phyloP scores from a whole-genome alignment of 352 stramenopile species.

The Phytopythium cucurbitacearum region DNA sequence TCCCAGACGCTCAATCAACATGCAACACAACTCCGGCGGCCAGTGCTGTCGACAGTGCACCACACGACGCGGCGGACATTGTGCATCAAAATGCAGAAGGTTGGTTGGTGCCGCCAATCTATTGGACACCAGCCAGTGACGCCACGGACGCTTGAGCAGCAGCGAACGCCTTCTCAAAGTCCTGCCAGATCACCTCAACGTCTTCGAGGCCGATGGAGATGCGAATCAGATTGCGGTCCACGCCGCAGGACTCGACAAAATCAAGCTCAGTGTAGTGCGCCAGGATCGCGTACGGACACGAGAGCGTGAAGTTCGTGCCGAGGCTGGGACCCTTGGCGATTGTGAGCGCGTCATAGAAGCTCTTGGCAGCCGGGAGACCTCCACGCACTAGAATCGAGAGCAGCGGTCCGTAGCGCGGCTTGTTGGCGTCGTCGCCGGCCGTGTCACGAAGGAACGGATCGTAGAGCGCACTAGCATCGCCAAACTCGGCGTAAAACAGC shows the following conservation, averaged over 20 bases:
- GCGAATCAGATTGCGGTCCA: constrained; percentile 89
- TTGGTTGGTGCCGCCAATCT: too few species aligned
- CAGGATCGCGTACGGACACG: constrained; percentile 90
- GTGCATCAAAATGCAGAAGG: too few species aligned
- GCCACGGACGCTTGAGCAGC: constrained; percentile 13
- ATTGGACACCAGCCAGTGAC: not conserved
- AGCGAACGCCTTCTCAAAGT: constrained; percentile 31
- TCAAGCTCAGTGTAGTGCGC: constrained; percentile 93
- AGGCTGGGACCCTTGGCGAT: constrained; percentile 87
- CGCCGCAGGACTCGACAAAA: constrained; percentile 87
- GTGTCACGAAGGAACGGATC: constrained; percentile 41
- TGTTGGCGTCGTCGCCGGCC: constrained; percentile 2
- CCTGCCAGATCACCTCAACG: constrained; percentile 61
- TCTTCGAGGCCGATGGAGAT: constrained; percentile 91
- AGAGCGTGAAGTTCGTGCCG: constrained; percentile 93
- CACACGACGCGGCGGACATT: too few species aligned
- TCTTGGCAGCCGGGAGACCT: constrained; percentile 50
- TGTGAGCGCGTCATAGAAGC: constrained; percentile 87
- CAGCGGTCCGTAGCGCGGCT: constrained; percentile 75
- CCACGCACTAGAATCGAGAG: constrained; percentile 86
- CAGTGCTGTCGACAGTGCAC: too few species aligned
- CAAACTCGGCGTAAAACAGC: constrained; percentile 82
- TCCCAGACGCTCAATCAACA: too few species aligned
- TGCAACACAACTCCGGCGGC: too few species aligned
- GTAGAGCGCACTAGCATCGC: constrained; percentile 49